These are phyloP conservation scores for Colletotrichum cordylinicola DNA, from an alignment of 2,329 filamentous ascomycete species.

Conservation along the genomic window DNA sequence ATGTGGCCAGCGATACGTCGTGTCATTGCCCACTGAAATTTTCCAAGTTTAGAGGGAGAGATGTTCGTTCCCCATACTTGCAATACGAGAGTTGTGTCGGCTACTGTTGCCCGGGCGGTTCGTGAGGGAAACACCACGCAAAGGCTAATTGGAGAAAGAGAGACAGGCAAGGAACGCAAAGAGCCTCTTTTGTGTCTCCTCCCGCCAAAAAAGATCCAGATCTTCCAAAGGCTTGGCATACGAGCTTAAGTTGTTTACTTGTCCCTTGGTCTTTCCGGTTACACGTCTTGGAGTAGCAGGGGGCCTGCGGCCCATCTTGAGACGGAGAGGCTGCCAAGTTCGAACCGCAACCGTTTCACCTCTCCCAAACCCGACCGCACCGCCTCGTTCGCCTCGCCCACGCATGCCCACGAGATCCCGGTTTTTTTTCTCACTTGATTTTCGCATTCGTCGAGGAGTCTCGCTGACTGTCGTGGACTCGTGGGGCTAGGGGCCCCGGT, in stretches of 20 bases:
- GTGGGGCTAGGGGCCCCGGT: background rate
- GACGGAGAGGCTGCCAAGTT: conserved; percentile 17
- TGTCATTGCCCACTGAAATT: background rate
- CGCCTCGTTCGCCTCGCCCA: conserved; percentile 11
- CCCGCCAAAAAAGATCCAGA: background rate
- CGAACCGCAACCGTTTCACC: conserved; percentile 23
- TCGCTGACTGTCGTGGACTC: background rate
- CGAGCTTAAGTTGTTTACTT: conserved; percentile 14
- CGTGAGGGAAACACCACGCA: background rate
- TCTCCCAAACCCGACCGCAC: conserved; percentile 6
- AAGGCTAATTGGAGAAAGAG: background rate
- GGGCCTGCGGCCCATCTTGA: conserved; percentile 18
- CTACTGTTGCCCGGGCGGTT: background rate
- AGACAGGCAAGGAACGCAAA: background rate
- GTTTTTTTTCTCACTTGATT: background rate
- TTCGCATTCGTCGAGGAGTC: background rate
- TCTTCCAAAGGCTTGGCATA: conserved; percentile 7
- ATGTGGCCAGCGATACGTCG: background rate
- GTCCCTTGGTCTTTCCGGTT: conserved; percentile 1
- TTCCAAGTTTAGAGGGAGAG: background rate
- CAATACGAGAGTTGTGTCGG: background rate
- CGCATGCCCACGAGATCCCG: background rate
- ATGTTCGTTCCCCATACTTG: background rate
- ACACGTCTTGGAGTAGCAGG: conserved; percentile 10
- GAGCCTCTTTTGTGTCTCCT: background rate